phyloP scores from a whole-genome alignment of 805 yeast species.

The Kodamaea kakaduensis region DNA sequence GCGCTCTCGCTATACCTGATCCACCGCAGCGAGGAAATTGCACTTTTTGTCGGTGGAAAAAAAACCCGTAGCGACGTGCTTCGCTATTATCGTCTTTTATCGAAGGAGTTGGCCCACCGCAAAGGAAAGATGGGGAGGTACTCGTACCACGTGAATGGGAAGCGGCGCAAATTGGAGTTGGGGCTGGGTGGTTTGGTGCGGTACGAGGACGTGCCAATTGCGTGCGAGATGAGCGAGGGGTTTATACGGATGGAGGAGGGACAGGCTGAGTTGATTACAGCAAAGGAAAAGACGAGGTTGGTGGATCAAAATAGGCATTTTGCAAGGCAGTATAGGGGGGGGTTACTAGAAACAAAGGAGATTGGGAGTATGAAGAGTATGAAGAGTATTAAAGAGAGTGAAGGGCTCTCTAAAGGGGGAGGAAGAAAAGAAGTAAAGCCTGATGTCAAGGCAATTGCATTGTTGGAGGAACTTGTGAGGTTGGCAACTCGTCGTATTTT shows the following conservation, averaged over 20 bases:
- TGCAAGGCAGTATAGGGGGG: not conserved
- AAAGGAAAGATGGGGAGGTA: conserved; percentile 5
- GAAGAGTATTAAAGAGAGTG: no score
- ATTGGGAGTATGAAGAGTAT: no score
- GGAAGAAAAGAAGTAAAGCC: not conserved
- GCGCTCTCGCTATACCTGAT: conserved; percentile 49
- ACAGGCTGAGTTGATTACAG: conserved; percentile 24
- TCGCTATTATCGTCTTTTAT: conserved; percentile 41
- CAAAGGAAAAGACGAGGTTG: conserved; percentile 15
- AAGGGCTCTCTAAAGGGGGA: not conserved
- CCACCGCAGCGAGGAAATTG: conserved; percentile 40
- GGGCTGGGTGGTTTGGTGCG: conserved; percentile 20
- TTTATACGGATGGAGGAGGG: conserved; percentile 43
- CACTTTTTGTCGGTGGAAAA: conserved; percentile 24
- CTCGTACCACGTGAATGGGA: conserved; percentile 8
- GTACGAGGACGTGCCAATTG: conserved; percentile 48
- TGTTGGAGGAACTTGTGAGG: conserved; percentile 12
- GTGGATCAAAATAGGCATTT: conserved; percentile 9
- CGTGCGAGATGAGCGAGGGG: conserved; percentile 47
- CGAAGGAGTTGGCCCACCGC: conserved; percentile 20
- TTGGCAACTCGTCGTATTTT: conserved; percentile 7
- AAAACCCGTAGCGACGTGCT: conserved; percentile 45
- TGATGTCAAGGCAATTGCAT: conserved; percentile 7
- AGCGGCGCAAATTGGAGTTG: conserved; percentile 9
- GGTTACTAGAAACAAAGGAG: no score